Evolutionary conservation across 2,329 filamentous ascomycete genomes (phyloP), one percentile per base, ranked within the genome.

Genomic region (Pseudogymnoascus sp.): DNA sequence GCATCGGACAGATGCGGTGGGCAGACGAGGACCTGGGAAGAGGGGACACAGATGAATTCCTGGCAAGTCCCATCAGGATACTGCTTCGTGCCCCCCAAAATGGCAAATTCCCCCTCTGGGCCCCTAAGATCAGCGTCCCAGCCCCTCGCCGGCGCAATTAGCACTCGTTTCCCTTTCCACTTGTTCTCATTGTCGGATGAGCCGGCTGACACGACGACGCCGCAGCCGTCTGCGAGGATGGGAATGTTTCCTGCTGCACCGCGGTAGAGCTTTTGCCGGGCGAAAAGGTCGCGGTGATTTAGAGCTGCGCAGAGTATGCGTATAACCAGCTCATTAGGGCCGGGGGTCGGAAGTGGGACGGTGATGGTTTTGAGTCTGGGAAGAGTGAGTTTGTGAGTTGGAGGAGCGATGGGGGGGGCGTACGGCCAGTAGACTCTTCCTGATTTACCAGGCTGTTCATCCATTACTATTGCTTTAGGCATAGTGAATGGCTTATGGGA

Each of bases 221-320:
- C 92, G 68, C 83, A 86, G 67, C 90, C 92, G 74, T 96, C 92
- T 64, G 91, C 85, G 19, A 96, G 82, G 47, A 96, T 78, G 1
- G 93, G 90, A 11, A 87, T 80, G 67, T 84, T 82, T 74, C 95
- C 95, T 13, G 88, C 87, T 63, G 90, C 87, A 70, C 84, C 89
- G 0, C 92, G 92, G 79, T 96, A 96, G 36, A 95, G 84, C 72
- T 91, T 87, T 74, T 93, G 91, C 63, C 92, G 89, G 76, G 93
- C 88, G 78, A 96, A 96, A 68, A 95, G 85, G 76, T 96, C 93
- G 70, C 91, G 89, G 78, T 96, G 93, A 80, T 96, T 96, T 53
- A 96, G 85, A 11, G 92, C 88, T 1, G 87, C 90, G 62, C 92
- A 90, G 40, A 84, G 83, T 72, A 97, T 80, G 71, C 85, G 86